Evolutionary conservation across 805 yeast species (phyloP).

Genomic region (Zygotorulaspora chibaensis): DNA sequence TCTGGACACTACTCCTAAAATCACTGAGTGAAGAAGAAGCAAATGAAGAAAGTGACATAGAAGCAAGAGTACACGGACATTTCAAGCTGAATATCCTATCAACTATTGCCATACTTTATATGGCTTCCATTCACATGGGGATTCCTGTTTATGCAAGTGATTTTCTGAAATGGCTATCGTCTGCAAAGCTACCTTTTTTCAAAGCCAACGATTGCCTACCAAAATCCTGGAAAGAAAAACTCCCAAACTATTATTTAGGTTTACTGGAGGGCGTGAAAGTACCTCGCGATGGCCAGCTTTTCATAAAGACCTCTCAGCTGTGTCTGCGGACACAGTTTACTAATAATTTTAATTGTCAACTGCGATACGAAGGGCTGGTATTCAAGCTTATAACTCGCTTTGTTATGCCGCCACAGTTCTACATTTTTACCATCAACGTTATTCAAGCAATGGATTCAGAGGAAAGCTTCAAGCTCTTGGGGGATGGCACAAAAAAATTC

Average conservation of each 20-base stretch:
- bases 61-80: neutral
- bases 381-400: conserved; percentile 20
- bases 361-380: conserved; percentile 20
- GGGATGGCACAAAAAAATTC: conserved; percentile 9
- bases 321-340: conserved; percentile 13
- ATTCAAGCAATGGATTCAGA: conserved; percentile 9
- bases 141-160: conserved; percentile 51
- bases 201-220: conserved; percentile 42
- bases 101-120: conserved; percentile 42
- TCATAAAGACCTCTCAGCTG: conserved; percentile 27
- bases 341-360: conserved; percentile 8
- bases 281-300: conserved; percentile 40
- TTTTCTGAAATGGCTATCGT: conserved; percentile 39
- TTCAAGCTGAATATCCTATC: conserved; percentile 23
- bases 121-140: conserved; percentile 46
- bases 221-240: conserved; percentile 29
- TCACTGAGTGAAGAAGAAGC: conserved; percentile 8
- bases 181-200: conserved; percentile 48
- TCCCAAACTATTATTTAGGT: conserved; percentile 39
- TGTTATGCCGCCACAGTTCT: conserved; percentile 29
- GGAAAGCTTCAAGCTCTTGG: conserved; percentile 12
- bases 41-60: conserved; percentile 12
- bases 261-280: conserved; percentile 39
- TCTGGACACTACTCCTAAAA: conserved; percentile 36
- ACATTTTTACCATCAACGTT: conserved; percentile 16